Base-by-base conservation (phyloP, 768 basidiomycete genomes). In the Gloeophyllum trabeum region DNA sequence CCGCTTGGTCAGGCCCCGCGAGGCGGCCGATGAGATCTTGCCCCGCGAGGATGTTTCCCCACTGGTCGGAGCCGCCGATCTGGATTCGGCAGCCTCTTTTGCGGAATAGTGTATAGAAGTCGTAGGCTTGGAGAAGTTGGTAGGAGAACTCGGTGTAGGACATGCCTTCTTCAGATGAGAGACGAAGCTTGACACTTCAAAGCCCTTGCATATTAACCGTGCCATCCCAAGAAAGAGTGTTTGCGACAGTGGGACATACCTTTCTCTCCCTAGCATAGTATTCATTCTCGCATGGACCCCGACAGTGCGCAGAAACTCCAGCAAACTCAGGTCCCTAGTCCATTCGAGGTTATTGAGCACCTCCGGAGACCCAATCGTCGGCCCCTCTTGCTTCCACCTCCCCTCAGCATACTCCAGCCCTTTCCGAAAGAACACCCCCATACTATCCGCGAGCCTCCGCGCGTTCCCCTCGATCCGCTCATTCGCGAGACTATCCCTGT, bases 71-170 rank as follows among this genome's bases (percentile, higher is more conserved):
- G 6, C 96, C 96, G 39, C 96, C 96, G 32, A 98, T 64, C 60
- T 99, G 96, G 34, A 96, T 74, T 12, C 75, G 73, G 59, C 94
- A 97, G 3, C 67, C 68, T 41, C 73, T 66, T 18, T 70, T 58
- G 48, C 69, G 67, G 56, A 84, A 64, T 6, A 99, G 70, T 51
- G 79, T 67, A 49, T 82, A 74, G 62, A 96, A 99, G 61, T 99
- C 96, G 62, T 92, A 88, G 7, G 91, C 96, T 63, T 99, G 96
- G 21, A 99, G 71, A 19, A 99, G 76, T 54, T 99, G 96, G 59
- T 99, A 99, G 3, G 88, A 80, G 63, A 99, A 98, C 58, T 99
- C 96, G 16, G 93, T 91, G 65, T 94, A 99, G n/a, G 93, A 96
- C 46, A 98, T 81, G 35, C 94, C 94, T 51, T 80, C 75, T 47